Evolutionary conservation across 2,329 filamentous ascomycete species (phyloP), one percentile per base, ranked within the genome.

Genomic region (Chrysoporthe deuterocubensis): DNA sequence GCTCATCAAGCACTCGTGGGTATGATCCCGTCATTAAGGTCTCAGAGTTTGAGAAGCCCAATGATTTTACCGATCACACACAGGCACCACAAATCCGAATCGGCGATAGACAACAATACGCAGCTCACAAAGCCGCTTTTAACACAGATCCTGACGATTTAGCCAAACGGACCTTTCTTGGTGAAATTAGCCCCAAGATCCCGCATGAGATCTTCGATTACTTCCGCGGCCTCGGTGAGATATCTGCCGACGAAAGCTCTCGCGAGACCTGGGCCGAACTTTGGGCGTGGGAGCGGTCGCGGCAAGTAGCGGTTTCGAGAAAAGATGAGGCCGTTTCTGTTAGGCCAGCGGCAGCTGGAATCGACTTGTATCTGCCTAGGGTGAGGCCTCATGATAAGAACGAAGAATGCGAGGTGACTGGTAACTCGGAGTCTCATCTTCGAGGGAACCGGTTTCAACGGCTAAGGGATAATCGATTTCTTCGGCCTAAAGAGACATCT

Each of bases 261-360:
- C 9, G 2, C 11, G 43, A 34, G 9, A 1, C 1, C n/a, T 67
- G 46, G 44, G 37, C 16, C 21, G 62, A 54, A 8, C 37, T 67
- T 37, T 58, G 50, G 26, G n/a, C 21, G 26, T 61, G 56, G 61
- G 66, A 67, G 60, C 16, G 37, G 7, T 48, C 62, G 26, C 37
- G n/a, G 3, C 34, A 32, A 18, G 14, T 63, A 26, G 43, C 3
- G 1, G 16, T 26, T 2, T 34, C 4, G 46, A 54, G 32, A 7
- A 4, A 43, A 11, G 34, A 5, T 3, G 5, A 63, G 4, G 6
- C 26, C 16, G 26, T 34, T 16, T 34, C 40, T 16, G 21, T 18
- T n/a, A 56, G 40, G 21, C 50, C 21, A 44, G 48, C 21, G 40
- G 4, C 50, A 42, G 34, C 32, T 42, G 37, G 11, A 16, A 50